Conservation (phyloP, 1,284 basidiomycete species). For the Agroathelia rolfsii region DNA sequence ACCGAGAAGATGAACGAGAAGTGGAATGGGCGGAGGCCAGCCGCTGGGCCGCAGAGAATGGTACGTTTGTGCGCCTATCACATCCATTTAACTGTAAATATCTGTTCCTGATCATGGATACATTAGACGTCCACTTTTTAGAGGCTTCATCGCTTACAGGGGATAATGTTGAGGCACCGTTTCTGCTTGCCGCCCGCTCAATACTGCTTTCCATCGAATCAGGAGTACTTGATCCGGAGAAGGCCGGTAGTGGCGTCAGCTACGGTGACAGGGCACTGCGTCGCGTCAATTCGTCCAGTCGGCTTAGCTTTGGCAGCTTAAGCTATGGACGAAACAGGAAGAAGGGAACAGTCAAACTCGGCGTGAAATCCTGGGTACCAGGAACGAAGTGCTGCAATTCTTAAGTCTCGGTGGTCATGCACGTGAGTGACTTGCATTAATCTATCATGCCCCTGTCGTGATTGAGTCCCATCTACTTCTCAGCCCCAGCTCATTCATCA, state of each 20-base stretch:
- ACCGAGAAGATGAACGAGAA: slow-evolving; percentile 88
- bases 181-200: slow-evolving; percentile 81
- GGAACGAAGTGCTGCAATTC: slow-evolving; percentile 43
- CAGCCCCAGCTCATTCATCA: slow-evolving; percentile 2
- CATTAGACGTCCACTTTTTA: slow-evolving; percentile 78
- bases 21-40: slow-evolving; percentile 93
- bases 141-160: slow-evolving; percentile 90
- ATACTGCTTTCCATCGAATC: slow-evolving; percentile 92
- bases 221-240: slow-evolving; percentile 86
- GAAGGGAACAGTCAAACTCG: slow-evolving; percentile 48
- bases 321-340: slow-evolving; percentile 52
- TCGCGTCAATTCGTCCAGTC: slow-evolving; percentile 76
- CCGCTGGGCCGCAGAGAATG: slow-evolving; percentile 90
- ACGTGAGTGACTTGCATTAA: slow-evolving; percentile 1
- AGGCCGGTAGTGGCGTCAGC: slow-evolving; percentile 87
- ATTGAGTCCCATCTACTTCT: slow-evolving; percentile 2
- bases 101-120: slow-evolving; percentile 1
- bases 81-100: slow-evolving; percentile 3
- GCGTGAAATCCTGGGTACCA: slow-evolving; percentile 48
- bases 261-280: slow-evolving; percentile 91
- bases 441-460: slow-evolving; percentile 14
- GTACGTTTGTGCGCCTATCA: slow-evolving; percentile 36
- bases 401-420: slow-evolving; percentile 4
- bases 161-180: slow-evolving; percentile 90
- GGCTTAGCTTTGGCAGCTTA: slow-evolving; percentile 70